A percentile compares a stretch with the other conserved stretches of the same genome.
These are phyloP conservation scores for Candida sojae DNA, from an alignment of 1,139 yeast genomes.

Conservation along the genomic window DNA sequence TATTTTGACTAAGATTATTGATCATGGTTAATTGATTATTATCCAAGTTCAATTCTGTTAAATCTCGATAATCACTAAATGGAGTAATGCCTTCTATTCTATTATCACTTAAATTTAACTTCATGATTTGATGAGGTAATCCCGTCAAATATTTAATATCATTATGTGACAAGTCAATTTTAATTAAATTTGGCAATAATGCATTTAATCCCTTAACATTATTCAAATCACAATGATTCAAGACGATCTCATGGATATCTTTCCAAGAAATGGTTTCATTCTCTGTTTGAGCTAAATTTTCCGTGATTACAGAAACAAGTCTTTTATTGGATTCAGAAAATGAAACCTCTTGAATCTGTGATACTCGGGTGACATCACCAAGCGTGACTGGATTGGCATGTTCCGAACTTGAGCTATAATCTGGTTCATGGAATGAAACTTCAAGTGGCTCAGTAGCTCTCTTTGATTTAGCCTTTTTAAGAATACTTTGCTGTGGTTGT, in stretches of 20 bases:
- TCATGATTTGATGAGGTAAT: conserved; percentile 39
- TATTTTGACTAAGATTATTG: conserved; percentile 30
- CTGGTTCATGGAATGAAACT: conserved; percentile 43
- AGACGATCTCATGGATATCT: conserved; percentile 34
- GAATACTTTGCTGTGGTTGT: conserved; percentile 13
- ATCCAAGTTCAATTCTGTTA: conserved; percentile 46
- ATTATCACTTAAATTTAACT: conserved; percentile 40
- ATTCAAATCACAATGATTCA: conserved; percentile 33
- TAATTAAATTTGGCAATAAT: conserved; percentile 46
- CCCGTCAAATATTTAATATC: conserved; percentile 49
- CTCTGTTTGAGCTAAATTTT: conserved; percentile 27
- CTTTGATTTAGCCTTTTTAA: conserved; percentile 13
- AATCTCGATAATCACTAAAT: conserved; percentile 38
- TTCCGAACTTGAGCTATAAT: conserved; percentile 3
- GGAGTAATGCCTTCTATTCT: conserved; percentile 43
- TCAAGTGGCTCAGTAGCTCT: conserved; percentile 21
- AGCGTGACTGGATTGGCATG: conserved; percentile 16
- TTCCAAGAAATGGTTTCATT: conserved; percentile 44
- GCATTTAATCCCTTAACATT: conserved; percentile 45
- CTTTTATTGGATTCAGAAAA: conserved; percentile 50
- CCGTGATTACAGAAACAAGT: conserved; percentile 51
- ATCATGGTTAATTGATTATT: conserved; percentile 38
- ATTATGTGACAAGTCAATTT: conserved; percentile 44
- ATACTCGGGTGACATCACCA: conserved; percentile 40
- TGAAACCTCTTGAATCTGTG: conserved; percentile 48